These are phyloP conservation scores for Dendrocalamus sinicus DNA, from an alignment of 176 grass and related monocot species.

Conservation along the genomic window DNA sequence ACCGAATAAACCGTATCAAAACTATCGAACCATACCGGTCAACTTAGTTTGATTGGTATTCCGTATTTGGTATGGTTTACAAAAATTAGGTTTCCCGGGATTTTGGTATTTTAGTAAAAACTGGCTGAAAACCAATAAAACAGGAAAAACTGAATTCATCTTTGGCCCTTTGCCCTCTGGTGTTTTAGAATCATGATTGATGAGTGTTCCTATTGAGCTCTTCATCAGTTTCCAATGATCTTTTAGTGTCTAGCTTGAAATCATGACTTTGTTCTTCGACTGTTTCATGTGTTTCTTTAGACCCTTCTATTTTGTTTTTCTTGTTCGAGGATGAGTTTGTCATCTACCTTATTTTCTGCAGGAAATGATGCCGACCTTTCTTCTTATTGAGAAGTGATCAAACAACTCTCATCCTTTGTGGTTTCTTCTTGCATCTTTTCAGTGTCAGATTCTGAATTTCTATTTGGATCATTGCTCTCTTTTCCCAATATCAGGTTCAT, in stretches of 20 bases:
- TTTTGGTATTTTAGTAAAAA: too few relatives aligned
- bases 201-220: conserved; percentile 32
- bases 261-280: background rate
- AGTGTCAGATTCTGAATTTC: conserved; percentile 34
- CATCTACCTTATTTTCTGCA: conserved; percentile 39
- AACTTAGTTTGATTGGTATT: too few relatives aligned
- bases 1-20: too few relatives aligned
- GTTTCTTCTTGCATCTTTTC: conserved; percentile 57
- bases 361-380: conserved; percentile 27
- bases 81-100: too few relatives aligned
- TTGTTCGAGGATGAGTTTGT: conserved; percentile 33
- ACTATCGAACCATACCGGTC: too few relatives aligned
- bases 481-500: conserved; percentile 66
- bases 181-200: conserved; percentile 38
- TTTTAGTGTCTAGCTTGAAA: conserved; percentile 32
- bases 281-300: conserved; percentile 47
- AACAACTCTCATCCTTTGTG: conserved; percentile 4
- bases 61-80: too few relatives aligned
- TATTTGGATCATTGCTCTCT: conserved; percentile 35
- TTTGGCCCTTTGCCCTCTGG: background rate
- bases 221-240: conserved; percentile 38
- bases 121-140: too few relatives aligned
- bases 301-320: conserved; percentile 45
- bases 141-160: too few relatives aligned
- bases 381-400: conserved; percentile 45